Percentiles rank a stretch among this genome's conserved stretches.
Conservation (phyloP, 345 rosid genomes). For the Aurinia saxatilis region DNA sequence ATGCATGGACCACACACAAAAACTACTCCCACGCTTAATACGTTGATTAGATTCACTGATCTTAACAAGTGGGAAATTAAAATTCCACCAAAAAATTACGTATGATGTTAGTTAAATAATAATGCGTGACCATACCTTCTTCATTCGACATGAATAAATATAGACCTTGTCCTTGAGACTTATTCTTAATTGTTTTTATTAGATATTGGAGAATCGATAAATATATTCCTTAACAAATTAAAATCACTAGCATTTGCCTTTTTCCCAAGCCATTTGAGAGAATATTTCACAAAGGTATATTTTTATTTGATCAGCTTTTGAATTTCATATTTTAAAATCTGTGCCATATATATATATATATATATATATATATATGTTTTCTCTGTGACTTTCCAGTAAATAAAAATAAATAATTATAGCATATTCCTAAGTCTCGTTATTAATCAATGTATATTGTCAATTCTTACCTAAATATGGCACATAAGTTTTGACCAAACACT, state of each 20-base stretch:
- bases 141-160: constrained; percentile 17
- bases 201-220: constrained; percentile 2
- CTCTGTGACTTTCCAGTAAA: neutral
- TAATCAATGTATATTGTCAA: neutral
- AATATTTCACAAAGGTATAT: constrained; percentile 2
- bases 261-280: neutral
- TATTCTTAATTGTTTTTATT: neutral
- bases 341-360: neutral
- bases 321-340: neutral
- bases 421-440: neutral
- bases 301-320: neutral
- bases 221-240: constrained; percentile 10
- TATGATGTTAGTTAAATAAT: neutral
- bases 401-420: neutral
- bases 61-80: constrained; percentile 1
- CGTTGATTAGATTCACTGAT: constrained; percentile 6
- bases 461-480: neutral
- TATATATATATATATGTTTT: neutral
- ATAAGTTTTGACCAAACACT: neutral
- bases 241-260: neutral
- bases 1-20: constrained; percentile 16
- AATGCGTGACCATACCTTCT: neutral
- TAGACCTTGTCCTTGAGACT: neutral
- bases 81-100: neutral
- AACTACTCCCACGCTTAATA: constrained; percentile 11